Conservation (phyloP, 2,329 filamentous ascomycete genomes). For the Nigrospora sphaerica region DNA sequence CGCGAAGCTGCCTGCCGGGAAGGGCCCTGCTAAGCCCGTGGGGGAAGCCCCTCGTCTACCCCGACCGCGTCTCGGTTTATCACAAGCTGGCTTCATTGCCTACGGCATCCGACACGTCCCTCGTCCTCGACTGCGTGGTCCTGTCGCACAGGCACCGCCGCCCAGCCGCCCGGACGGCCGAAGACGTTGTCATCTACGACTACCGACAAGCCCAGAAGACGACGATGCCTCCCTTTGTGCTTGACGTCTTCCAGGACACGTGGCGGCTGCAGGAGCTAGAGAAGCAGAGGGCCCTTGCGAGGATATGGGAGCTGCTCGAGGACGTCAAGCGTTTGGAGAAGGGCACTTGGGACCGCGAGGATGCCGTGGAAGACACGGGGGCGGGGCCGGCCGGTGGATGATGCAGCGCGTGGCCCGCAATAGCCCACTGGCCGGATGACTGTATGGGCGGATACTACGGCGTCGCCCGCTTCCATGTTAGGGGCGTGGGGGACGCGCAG, state of each 20-base stretch:
- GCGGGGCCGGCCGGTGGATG: slow-evolving; percentile 11
- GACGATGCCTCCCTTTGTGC: slow-evolving; percentile 51
- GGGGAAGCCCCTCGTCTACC: slow-evolving; percentile 71
- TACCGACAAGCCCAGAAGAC: slow-evolving; percentile 53
- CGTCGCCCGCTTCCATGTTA: too few relatives aligned
- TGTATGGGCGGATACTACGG: too few relatives aligned
- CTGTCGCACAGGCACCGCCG: slow-evolving; percentile 70
- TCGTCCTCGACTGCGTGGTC: slow-evolving; percentile 56
- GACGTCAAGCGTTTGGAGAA: slow-evolving; percentile 58
- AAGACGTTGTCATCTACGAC: slow-evolving; percentile 78
- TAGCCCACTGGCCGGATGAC: too few relatives aligned
- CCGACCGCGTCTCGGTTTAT: slow-evolving; percentile 75
- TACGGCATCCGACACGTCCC: slow-evolving; percentile 31
- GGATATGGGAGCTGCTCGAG: slow-evolving; percentile 49
- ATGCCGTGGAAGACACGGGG: slow-evolving; percentile 65
- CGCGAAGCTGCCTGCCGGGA: background rate
- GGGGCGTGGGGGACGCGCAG: too few relatives aligned
- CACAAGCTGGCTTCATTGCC: slow-evolving; percentile 63
- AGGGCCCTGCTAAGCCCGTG: background rate
- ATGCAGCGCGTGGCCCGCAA: too few relatives aligned
- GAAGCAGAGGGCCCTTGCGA: slow-evolving; percentile 40
- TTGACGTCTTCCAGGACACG: slow-evolving; percentile 50
- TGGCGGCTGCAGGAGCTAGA: slow-evolving; percentile 57
- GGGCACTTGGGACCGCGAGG: slow-evolving; percentile 65
- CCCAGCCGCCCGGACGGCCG: slow-evolving; percentile 64